These are phyloP conservation scores for Boechera retrofracta DNA, from an alignment of 345 rosid genomes.

Conservation along the genomic window DNA sequence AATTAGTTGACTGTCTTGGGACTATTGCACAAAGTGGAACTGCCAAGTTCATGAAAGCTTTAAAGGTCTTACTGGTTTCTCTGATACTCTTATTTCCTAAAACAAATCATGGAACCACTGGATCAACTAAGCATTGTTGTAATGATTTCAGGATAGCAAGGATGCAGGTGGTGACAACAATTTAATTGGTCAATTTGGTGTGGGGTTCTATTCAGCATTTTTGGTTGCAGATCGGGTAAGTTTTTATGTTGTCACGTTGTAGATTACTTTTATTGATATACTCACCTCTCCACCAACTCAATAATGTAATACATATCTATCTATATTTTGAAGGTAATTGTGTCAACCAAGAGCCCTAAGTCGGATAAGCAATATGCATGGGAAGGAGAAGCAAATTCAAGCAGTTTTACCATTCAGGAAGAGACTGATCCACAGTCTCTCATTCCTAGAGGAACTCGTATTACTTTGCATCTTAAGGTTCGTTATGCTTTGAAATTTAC, in stretches of 20 bases:
- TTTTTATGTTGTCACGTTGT: neutral
- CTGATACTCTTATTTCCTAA: neutral
- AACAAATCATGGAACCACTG: neutral
- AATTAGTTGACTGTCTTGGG: conserved; percentile 92
- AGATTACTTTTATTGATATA: neutral
- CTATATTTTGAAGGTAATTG: conserved; percentile 59
- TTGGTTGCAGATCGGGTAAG: conserved; percentile 86
- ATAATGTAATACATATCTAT: neutral
- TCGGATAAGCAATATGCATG: conserved; percentile 92
- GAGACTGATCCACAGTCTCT: conserved; percentile 82
- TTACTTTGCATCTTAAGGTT: conserved; percentile 91
- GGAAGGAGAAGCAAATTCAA: conserved; percentile 94
- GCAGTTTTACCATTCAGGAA: conserved; percentile 80
- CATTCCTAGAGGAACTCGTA: conserved; percentile 87
- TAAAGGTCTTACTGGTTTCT: conserved; percentile 62
- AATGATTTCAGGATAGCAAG: conserved; percentile 75
- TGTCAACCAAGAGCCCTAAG: conserved; percentile 90
- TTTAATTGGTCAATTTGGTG: conserved; percentile 98
- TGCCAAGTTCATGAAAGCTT: conserved; percentile 87
- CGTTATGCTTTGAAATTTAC: conserved; percentile 14
- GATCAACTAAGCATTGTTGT: conserved; percentile 33
- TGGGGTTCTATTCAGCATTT: conserved; percentile 95
- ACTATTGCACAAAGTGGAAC: conserved; percentile 99
- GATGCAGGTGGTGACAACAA: conserved; percentile 80
- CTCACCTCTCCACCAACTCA: conserved; percentile 17